Evolutionary conservation across 805 yeast genomes (phyloP).

Genomic region (Yarrowia osloensis): DNA sequence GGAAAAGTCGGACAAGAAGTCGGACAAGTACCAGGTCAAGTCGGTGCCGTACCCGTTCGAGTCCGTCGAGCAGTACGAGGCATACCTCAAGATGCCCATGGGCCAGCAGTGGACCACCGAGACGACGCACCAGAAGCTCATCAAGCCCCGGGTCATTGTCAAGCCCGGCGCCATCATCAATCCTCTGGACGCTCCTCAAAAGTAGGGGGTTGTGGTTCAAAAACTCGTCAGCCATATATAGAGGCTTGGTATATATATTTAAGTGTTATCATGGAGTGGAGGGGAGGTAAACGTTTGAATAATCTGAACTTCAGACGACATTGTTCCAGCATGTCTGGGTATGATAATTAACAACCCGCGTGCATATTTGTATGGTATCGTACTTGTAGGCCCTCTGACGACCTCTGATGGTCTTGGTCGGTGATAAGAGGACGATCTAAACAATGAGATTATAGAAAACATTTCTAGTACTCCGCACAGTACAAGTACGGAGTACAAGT

Average conservation of each 20-base stretch:
- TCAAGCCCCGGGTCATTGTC: conserved; percentile 84
- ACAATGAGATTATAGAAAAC: too few species aligned
- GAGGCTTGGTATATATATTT: background rate
- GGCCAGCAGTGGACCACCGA: conserved; percentile 96
- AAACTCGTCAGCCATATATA: background rate
- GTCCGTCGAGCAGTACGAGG: conserved; percentile 89
- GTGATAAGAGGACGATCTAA: too few species aligned
- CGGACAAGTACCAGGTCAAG: conserved; percentile 78
- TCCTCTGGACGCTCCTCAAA: conserved; percentile 53
- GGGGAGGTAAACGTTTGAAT: too few species aligned
- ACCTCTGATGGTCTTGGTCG: too few species aligned
- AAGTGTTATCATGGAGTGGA: too few species aligned
- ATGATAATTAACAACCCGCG: too few species aligned
- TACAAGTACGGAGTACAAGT: too few species aligned
- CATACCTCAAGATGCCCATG: conserved; percentile 90
- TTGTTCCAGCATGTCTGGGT: too few species aligned
- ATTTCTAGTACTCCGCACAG: too few species aligned
- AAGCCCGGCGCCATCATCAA: conserved; percentile 89
- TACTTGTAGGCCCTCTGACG: too few species aligned
- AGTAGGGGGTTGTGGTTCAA: background rate
- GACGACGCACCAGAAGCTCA: conserved; percentile 79
- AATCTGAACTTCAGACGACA: too few species aligned
- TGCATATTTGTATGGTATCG: too few species aligned
- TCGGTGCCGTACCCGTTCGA: conserved; percentile 96
- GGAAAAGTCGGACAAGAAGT: conserved; percentile 82